Evolutionary conservation across 2,329 filamentous ascomycete species (phyloP), one percentile per base, ranked within the genome.

Genomic region (Aspergillus transmontanensis): DNA sequence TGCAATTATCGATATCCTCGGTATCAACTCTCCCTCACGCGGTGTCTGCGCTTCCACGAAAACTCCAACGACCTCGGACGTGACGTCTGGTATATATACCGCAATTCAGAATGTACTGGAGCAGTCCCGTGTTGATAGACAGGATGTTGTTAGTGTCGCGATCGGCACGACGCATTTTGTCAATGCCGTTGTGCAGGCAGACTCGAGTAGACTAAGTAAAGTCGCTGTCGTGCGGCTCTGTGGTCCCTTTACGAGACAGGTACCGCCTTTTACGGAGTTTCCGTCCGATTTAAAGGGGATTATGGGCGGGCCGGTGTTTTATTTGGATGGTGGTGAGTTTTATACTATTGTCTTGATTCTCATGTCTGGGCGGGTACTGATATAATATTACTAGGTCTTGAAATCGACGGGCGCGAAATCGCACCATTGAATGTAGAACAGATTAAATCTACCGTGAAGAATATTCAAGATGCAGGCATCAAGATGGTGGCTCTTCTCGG

Each of bases 121-220:
- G 5, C 64, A 76, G 43, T 76, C 78, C 7, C 62, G 69, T 3
- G 66, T 79, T 2, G 68, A 74, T 11, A 68, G 72, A 0, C 64
- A 75, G 0, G 66, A 74, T 46, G 74, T 83, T 59, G 76, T 73
- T 19, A 82, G 80, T 62, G 79, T 85, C 5, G 83, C 81, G 9
- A 80, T 85, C 57, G 83, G 83, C 30, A 85, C 83, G 2, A 86
- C 84, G 0, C 81, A 84, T 71, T 84, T 85, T 63, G 78, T 84
- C 53, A 85, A 85, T 63, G 82, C 82, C 6, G 80, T 85, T 9
- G 75, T 84, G 12, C 82, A 84, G 55, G 79, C 80, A 11, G 82
- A 86, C 72, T 76, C 78, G 3, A 76, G 79, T 28, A 79, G 84
- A 16, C 73, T 87, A 6, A 81, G 81, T 12, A 78, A 78, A 57